A percentile compares a stretch with the other conserved stretches of the same genome.
Conservation (phyloP, 768 basidiomycete species). For the button mushroom (Agaricus bisporus) region DNA sequence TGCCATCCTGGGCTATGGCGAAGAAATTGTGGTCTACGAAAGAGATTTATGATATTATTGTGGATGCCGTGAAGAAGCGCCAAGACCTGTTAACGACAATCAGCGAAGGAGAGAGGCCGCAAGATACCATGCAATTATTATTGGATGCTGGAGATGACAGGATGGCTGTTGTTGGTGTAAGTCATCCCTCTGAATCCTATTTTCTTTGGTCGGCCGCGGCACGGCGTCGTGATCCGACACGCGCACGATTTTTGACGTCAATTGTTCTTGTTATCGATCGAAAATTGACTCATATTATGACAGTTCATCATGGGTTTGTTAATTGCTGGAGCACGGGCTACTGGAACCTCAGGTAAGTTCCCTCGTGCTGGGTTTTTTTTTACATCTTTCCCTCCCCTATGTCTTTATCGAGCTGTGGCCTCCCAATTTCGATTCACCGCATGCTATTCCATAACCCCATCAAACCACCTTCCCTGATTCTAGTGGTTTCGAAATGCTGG, state of each 20-base stretch:
- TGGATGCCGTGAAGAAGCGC: conserved; percentile 48
- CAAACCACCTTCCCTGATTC: no score
- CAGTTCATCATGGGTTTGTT: conserved; percentile 81
- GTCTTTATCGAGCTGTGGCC: no score
- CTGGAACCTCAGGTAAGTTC: conserved; percentile 59
- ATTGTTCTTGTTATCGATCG: neutral
- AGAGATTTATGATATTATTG: conserved; percentile 67
- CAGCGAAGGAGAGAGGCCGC: conserved; percentile 45
- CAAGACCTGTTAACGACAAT: conserved; percentile 18
- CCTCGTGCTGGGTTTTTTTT: conserved; percentile 9
- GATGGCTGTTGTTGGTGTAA: conserved; percentile 63
- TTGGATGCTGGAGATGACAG: conserved; percentile 66
- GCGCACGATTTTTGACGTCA: conserved; percentile 3
- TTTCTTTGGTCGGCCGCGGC: neutral
- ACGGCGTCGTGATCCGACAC: neutral
- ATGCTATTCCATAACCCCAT: no score
- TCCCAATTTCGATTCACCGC: no score
- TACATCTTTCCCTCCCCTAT: no score
- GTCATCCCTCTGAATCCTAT: conserved; percentile 16
- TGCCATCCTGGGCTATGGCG: conserved; percentile 68
- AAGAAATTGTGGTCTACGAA: conserved; percentile 69
- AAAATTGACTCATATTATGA: conserved; percentile 14
- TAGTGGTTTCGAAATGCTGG: no score
- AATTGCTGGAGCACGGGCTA: conserved; percentile 76
- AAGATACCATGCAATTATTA: conserved; percentile 72